Conservation (phyloP, 78 protist species). For the slime mould (Dictyostelium discoideum) region dicty_2.7 NC_007088.5:7790001-7790500, state of each 20-base stretch:
- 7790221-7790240: neutral
- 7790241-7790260: neutral
- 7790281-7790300: neutral
- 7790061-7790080: too few relatives aligned
- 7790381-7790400: neutral
- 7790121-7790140: too few relatives aligned
- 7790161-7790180: too few relatives aligned
- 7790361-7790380: neutral
- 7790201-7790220: neutral
- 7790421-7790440: neutral
- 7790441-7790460: neutral
- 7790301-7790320: neutral
- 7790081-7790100: too few relatives aligned
- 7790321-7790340: neutral
- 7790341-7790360: neutral
- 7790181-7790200: neutral
- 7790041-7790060: too few relatives aligned
- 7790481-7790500: too few relatives aligned
- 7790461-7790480: too few relatives aligned
- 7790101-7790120: too few relatives aligned
- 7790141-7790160: too few relatives aligned
- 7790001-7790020: too few relatives aligned
- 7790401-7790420: neutral
- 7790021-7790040: too few relatives aligned
- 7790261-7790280: neutral